Conservation (phyloP, 225 moss, liverwort and hornwort species). For the Antitrichia curtipendula region DNA sequence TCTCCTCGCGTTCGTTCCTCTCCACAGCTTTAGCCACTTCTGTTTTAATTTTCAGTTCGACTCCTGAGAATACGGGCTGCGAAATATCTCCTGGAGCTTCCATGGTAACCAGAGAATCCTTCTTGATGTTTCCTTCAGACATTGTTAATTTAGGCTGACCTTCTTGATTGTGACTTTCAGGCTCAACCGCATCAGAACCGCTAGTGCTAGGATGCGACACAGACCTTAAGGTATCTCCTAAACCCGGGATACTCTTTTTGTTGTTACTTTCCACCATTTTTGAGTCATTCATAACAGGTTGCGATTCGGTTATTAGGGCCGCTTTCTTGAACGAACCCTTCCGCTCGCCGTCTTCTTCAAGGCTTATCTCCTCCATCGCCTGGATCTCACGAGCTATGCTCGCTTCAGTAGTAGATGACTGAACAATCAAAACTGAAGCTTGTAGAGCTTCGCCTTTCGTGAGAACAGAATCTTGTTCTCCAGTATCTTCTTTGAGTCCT, state of each 20-base stretch:
- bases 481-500: not conserved
- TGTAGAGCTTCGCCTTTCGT: not conserved
- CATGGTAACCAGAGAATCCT: not conserved
- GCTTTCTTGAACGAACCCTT: not conserved
- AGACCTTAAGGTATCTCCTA: not conserved
- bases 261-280: not conserved
- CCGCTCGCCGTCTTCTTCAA: constrained; percentile 4
- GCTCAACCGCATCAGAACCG: not conserved
- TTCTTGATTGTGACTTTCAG: not conserved
- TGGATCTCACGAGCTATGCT: constrained; percentile 4
- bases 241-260: not conserved
- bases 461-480: not conserved
- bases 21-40: not conserved
- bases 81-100: not conserved
- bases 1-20: constrained; percentile 5
- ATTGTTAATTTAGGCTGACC: not conserved
- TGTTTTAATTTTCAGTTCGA: not conserved
- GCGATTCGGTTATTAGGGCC: not conserved
- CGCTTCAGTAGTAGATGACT: not conserved
- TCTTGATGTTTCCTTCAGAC: not conserved
- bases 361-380: constrained; percentile 35
- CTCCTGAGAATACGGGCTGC: not conserved
- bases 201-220: not conserved
- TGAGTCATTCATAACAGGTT: not conserved
- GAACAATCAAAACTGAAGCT: not conserved